Evolutionary conservation across 2,329 filamentous ascomycete species (phyloP).

Genomic region (Fusarium illudens): DNA sequence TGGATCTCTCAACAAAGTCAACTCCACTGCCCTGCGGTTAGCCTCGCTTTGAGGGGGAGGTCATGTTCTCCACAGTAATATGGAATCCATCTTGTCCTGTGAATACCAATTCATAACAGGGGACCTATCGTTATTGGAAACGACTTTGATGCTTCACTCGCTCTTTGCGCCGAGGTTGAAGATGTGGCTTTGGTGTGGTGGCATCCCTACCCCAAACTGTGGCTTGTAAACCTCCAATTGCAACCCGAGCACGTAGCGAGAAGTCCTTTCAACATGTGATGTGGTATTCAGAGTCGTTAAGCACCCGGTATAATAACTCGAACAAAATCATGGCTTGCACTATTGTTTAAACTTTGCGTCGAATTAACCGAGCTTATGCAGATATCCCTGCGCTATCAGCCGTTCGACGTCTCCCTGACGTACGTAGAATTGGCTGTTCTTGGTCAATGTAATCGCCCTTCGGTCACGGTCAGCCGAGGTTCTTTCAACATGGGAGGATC

Average conservation of each 20-base stretch:
- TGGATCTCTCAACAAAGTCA: background rate
- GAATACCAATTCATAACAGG: background rate
- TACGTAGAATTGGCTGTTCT: slow-evolving; percentile 98
- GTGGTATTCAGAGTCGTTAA: slow-evolving; percentile 5
- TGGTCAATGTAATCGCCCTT: slow-evolving; percentile 93
- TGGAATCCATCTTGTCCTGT: background rate
- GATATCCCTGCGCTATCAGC: slow-evolving; percentile 91
- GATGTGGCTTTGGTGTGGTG: background rate
- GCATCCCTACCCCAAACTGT: background rate
- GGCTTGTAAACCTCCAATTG: slow-evolving; percentile 22
- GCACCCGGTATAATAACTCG: slow-evolving; percentile 27
- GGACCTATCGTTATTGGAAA: background rate
- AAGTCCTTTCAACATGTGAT: background rate
- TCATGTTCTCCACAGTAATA: background rate
- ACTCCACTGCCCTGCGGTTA: background rate
- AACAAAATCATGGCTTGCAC: slow-evolving; percentile 4
- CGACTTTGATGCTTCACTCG: background rate
- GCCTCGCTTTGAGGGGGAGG: background rate
- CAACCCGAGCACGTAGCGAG: background rate
- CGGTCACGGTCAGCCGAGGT: slow-evolving; percentile 33
- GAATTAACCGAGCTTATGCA: slow-evolving; percentile 84
- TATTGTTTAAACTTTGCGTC: background rate
- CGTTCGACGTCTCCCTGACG: slow-evolving; percentile 95
- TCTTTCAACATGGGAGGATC: background rate
- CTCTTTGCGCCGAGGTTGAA: background rate